Evolutionary conservation across 352 stramenopile genomes (phyloP).

Genomic region (Phytophthora tentaculata): DNA sequence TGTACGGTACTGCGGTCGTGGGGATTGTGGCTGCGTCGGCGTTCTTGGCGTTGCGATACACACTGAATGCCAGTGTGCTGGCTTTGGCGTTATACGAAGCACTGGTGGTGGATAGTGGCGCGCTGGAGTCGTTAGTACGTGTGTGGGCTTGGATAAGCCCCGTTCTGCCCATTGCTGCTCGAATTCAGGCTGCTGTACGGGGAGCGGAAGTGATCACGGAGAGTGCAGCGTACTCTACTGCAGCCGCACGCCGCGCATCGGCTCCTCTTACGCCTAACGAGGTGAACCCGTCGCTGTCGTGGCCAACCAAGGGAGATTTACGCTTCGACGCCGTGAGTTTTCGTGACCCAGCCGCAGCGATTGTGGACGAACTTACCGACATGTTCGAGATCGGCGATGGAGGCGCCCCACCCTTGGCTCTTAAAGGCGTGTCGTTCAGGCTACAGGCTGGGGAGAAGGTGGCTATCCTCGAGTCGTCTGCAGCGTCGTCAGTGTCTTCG

Average conservation of each 20-base stretch:
- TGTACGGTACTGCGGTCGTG: constrained; percentile 64
- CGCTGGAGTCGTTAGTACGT: constrained; percentile 89
- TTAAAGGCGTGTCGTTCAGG: constrained; percentile 73
- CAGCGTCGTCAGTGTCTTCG: constrained; percentile 87
- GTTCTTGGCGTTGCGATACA: constrained; percentile 46
- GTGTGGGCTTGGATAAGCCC: constrained; percentile 66
- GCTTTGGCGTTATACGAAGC: constrained; percentile 93
- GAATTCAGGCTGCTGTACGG: constrained; percentile 30
- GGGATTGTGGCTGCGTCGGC: constrained; percentile 47
- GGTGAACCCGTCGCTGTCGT: constrained; percentile 60
- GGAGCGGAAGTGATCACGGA: constrained; percentile 37
- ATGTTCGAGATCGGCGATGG: constrained; percentile 58
- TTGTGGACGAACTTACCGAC: constrained; percentile 33
- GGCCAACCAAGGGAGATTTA: constrained; percentile 88
- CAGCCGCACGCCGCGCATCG: constrained; percentile 25
- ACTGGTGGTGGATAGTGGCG: constrained; percentile 86
- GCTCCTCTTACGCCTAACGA: constrained; percentile 31
- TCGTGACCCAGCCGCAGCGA: constrained; percentile 69
- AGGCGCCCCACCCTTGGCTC: constrained; percentile 43
- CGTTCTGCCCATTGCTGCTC: constrained; percentile 29
- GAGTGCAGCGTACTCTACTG: constrained; percentile 27
- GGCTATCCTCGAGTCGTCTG: constrained; percentile 88
- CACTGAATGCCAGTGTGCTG: constrained; percentile 74
- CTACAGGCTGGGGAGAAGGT: constrained; percentile 87
- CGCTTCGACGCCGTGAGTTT: constrained; percentile 92